These are phyloP conservation scores for Seiridium unicorne DNA, from an alignment of 2,329 filamentous ascomycete species.

Conservation along the genomic window DNA sequence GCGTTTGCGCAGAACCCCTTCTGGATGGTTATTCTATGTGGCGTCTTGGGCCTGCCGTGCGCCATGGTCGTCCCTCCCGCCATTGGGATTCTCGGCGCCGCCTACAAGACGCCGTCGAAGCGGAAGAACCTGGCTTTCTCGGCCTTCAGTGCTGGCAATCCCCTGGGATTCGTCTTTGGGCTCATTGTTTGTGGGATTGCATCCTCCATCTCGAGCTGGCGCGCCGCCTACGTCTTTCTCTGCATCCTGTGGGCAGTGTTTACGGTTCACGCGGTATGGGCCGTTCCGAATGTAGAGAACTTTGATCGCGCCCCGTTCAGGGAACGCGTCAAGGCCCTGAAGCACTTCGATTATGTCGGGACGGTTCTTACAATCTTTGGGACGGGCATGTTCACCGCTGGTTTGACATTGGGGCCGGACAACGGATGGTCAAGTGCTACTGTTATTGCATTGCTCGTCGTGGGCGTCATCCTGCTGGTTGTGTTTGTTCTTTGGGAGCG, in stretches of 20 bases:
- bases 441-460: slow-evolving; percentile 59
- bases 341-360: slow-evolving; percentile 60
- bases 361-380: slow-evolving; percentile 61
- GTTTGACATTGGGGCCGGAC: slow-evolving; percentile 55
- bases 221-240: slow-evolving; percentile 60
- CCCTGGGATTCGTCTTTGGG: slow-evolving; percentile 35
- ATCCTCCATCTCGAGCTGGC: slow-evolving; percentile 60
- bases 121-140: slow-evolving; percentile 33
- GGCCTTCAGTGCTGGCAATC: slow-evolving; percentile 32
- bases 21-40: slow-evolving; percentile 61
- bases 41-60: slow-evolving; percentile 62
- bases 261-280: slow-evolving; percentile 56
- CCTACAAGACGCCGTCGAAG: slow-evolving; percentile 41
- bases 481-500: slow-evolving; percentile 64
- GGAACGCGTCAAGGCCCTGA: slow-evolving; percentile 39
- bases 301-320: slow-evolving; percentile 33
- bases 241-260: slow-evolving; percentile 63
- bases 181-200: slow-evolving; percentile 62
- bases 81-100: slow-evolving; percentile 60
- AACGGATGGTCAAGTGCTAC: slow-evolving; percentile 62
- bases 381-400: slow-evolving; percentile 63
- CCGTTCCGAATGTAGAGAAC: slow-evolving; percentile 55
- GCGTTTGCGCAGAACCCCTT: slow-evolving; percentile 60
- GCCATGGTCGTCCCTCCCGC: slow-evolving; percentile 64
- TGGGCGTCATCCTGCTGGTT: slow-evolving; percentile 55